A percentile compares a stretch with the other conserved stretches of the same genome.
phyloP scores from a whole-genome alignment of 1,284 basidiomycete species.

The Ustilago loliicola region DNA sequence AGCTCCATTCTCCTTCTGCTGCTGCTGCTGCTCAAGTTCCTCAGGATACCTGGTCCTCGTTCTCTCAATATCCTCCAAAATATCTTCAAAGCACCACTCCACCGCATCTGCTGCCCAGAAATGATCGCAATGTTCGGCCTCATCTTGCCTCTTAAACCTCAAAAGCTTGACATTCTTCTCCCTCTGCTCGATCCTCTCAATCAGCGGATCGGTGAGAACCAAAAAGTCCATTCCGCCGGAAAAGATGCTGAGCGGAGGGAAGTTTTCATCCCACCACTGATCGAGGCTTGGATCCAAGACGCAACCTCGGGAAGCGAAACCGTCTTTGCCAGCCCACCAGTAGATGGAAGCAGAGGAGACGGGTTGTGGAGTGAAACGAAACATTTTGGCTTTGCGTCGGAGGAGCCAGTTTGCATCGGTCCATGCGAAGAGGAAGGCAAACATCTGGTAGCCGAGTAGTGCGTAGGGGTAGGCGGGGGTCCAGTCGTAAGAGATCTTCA shows the following conservation, averaged over 20 bases:
- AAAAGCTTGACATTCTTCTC: slow-evolving; percentile 73
- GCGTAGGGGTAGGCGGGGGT: slow-evolving; percentile 73
- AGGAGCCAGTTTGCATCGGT: slow-evolving; percentile 77
- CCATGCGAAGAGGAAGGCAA: slow-evolving; percentile 76
- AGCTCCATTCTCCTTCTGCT: not conserved
- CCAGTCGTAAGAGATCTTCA: slow-evolving; percentile 76
- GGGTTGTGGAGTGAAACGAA: slow-evolving; percentile 77
- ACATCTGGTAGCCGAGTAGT: slow-evolving; percentile 74
- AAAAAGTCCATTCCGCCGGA: slow-evolving; percentile 72
- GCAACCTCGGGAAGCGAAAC: slow-evolving; percentile 76
- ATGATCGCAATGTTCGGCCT: slow-evolving; percentile 73
- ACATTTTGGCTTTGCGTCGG: slow-evolving; percentile 76
- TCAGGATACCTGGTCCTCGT: slow-evolving; percentile 51
- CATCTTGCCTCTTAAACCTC: slow-evolving; percentile 74
- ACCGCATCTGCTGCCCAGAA: slow-evolving; percentile 77
- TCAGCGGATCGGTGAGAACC: slow-evolving; percentile 64
- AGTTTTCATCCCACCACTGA: slow-evolving; percentile 75
- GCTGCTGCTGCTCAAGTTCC: slow-evolving; percentile 23
- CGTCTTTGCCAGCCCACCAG: slow-evolving; percentile 77
- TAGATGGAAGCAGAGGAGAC: slow-evolving; percentile 75
- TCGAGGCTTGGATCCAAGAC: slow-evolving; percentile 74
- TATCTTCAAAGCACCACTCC: slow-evolving; percentile 74
- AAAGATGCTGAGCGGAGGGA: slow-evolving; percentile 76
- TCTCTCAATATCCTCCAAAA: slow-evolving; percentile 64
- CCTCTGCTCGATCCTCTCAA: slow-evolving; percentile 57